These are phyloP conservation scores for Neltuma alba DNA, from an alignment of 306 rosid species.

Conservation along the genomic window DNA sequence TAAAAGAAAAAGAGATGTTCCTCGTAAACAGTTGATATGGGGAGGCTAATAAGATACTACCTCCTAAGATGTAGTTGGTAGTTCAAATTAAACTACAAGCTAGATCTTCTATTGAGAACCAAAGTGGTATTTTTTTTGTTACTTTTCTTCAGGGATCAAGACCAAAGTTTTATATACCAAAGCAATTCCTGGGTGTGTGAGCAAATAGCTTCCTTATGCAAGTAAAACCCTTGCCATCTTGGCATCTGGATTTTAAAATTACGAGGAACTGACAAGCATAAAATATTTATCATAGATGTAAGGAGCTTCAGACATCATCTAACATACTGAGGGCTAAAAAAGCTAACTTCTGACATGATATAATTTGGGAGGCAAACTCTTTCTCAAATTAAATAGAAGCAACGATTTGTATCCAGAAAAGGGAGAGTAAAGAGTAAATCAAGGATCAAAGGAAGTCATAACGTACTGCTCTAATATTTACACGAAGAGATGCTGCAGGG, in stretches of 20 bases:
- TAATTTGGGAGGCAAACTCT: background rate
- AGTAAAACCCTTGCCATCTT: constrained; percentile 10
- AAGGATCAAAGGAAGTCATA: constrained; percentile 28
- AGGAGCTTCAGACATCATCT: constrained; percentile 25
- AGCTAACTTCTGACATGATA: constrained; percentile 6
- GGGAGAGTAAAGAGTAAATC: constrained; percentile 15
- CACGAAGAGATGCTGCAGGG: constrained; percentile 87
- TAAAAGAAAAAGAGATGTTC: background rate
- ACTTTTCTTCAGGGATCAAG: background rate
- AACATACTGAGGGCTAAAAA: background rate
- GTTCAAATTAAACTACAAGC: too few species aligned
- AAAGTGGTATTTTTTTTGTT: too few species aligned
- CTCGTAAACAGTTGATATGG: background rate
- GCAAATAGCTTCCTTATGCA: background rate
- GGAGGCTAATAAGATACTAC: constrained; percentile 4
- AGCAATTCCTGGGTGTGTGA: background rate
- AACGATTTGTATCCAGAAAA: constrained; percentile 9
- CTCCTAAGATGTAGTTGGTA: too few species aligned
- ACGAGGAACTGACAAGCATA: constrained; percentile 1
- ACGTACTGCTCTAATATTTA: constrained; percentile 86
- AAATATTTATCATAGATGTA: constrained; percentile 1
- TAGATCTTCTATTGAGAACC: too few species aligned
- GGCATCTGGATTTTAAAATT: background rate
- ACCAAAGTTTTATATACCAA: background rate
- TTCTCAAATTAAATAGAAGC: constrained; percentile 17